Percentiles rank a stretch among this genome's conserved stretches.
Evolutionary conservation across 2,329 filamentous ascomycete genomes (phyloP).

Genomic region (Xylariomycetidae sp.): DNA sequence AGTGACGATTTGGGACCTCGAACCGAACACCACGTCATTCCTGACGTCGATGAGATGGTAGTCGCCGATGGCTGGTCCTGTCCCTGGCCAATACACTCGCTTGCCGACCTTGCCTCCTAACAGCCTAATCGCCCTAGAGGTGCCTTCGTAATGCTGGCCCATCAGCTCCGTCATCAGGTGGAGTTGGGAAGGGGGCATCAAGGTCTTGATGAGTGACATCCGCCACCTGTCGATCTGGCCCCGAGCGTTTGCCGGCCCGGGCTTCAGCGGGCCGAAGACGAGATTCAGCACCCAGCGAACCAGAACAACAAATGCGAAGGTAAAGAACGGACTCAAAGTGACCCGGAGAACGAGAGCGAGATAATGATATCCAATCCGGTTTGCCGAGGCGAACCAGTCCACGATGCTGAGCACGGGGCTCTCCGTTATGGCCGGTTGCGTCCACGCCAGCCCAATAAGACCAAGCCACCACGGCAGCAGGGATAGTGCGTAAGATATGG

Average conservation of each 20-base stretch:
- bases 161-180: slow-evolving; percentile 46
- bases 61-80: slow-evolving; percentile 47
- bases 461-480: slow-evolving; percentile 41
- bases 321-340: slow-evolving; percentile 37
- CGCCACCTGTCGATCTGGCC: slow-evolving; percentile 39
- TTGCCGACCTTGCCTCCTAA: slow-evolving; percentile 49
- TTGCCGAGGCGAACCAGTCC: slow-evolving; percentile 43
- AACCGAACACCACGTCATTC: slow-evolving; percentile 56
- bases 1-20: slow-evolving; percentile 48
- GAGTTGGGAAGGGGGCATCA: slow-evolving; percentile 40
- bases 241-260: slow-evolving; percentile 24
- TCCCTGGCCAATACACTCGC: slow-evolving; percentile 54
- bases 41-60: slow-evolving; percentile 53
- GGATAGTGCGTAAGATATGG: slow-evolving; percentile 36
- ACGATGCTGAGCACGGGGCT: slow-evolving; percentile 38
- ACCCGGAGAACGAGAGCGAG: slow-evolving; percentile 38
- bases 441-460: slow-evolving; percentile 39
- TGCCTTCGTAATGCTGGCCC: slow-evolving; percentile 51
- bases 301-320: slow-evolving; percentile 37
- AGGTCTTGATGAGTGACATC: slow-evolving; percentile 35
- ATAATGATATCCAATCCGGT: slow-evolving; percentile 46
- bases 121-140: slow-evolving; percentile 44
- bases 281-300: slow-evolving; percentile 37
- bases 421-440: slow-evolving; percentile 26
- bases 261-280: slow-evolving; percentile 32